A percentile compares a stretch with the other conserved stretches of the same genome.
These are phyloP conservation scores for Raddia guianensis DNA, from an alignment of 176 grass and related monocot species.

Conservation along the genomic window DNA sequence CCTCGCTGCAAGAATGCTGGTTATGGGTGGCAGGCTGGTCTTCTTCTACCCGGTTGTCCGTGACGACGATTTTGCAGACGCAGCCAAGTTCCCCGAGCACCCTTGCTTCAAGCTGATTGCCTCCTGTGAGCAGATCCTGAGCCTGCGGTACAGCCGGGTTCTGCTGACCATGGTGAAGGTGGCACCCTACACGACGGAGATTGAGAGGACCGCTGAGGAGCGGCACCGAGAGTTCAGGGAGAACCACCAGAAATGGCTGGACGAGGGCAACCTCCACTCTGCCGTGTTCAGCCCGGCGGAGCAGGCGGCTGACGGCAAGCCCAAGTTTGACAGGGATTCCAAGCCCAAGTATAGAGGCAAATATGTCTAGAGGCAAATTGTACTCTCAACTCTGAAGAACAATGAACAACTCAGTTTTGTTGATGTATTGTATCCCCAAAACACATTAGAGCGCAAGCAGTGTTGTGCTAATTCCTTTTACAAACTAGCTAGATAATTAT, in stretches of 20 bases:
- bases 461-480: constrained; percentile 5
- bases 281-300: constrained; percentile 66
- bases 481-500: neutral
- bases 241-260: constrained; percentile 93
- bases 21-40: constrained; percentile 76
- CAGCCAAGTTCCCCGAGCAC: constrained; percentile 59
- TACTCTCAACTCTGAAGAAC: neutral
- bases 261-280: constrained; percentile 84
- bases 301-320: constrained; percentile 35
- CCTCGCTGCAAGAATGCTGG: constrained; percentile 74
- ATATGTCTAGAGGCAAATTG: constrained; percentile 59
- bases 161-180: constrained; percentile 91
- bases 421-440: constrained; percentile 14
- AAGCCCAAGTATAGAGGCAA: constrained; percentile 97
- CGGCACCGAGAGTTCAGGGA: constrained; percentile 73
- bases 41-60: constrained; percentile 84
- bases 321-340: constrained; percentile 59
- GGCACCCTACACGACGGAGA: constrained; percentile 51
- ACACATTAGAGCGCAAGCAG: neutral
- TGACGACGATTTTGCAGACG: constrained; percentile 48
- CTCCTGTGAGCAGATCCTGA: constrained; percentile 86
- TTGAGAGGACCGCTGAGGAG: constrained; percentile 50
- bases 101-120: constrained; percentile 79
- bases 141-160: constrained; percentile 74
- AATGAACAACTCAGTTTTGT: constrained; percentile 2